Base-by-base conservation (phyloP, 1,284 basidiomycete genomes). In the Leccinum solheimii region DNA sequence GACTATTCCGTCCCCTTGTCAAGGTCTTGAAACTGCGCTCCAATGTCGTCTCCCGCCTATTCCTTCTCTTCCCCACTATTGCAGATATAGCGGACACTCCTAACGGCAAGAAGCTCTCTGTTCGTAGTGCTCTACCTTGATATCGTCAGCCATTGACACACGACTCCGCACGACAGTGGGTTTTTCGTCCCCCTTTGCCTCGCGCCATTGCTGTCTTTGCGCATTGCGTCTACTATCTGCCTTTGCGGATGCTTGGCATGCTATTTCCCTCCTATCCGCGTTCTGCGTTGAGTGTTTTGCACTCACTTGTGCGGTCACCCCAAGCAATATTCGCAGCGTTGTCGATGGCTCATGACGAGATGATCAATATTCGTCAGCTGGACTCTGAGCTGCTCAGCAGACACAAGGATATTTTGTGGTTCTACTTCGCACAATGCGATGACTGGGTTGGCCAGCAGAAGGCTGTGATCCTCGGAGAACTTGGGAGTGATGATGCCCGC, bases 311-410 rank as follows among this genome's bases (percentile, higher is more conserved):
- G 21, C 67, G 70, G n/a, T 86, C 82, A 9, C 80, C 81, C 0
- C 61, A 70, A 6, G 75, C 77, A 30, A 77, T 87, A 43, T 78
- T 77, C 58, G 79, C 84, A 2, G 74, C 79, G 10, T 67, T 89
- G 48, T 76, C 72, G 34, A 86, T 88, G 83, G 86, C 85, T 1
- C 68, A 84, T 57, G 82, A 86, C 38, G 87, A 89, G 70, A 88
- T 88, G 85, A 68, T 75, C 11, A 76, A 68, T 2, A 84, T 90
- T 57, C 75, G 72, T 30, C 80, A 77, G 19, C 72, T 84, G 10
- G 86, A 88, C 61, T 59, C 69, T 4, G 64, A 65, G 3, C 67
- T 83, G 38, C 70, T 88, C 10, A 67, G 75, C 21, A 66, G 73
- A 48, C 68, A 82, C 64, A 72, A 68, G 40, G 63, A 80, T 49